phyloP scores from a whole-genome alignment of 768 basidiomycete species.

The Suillus paluster region DNA sequence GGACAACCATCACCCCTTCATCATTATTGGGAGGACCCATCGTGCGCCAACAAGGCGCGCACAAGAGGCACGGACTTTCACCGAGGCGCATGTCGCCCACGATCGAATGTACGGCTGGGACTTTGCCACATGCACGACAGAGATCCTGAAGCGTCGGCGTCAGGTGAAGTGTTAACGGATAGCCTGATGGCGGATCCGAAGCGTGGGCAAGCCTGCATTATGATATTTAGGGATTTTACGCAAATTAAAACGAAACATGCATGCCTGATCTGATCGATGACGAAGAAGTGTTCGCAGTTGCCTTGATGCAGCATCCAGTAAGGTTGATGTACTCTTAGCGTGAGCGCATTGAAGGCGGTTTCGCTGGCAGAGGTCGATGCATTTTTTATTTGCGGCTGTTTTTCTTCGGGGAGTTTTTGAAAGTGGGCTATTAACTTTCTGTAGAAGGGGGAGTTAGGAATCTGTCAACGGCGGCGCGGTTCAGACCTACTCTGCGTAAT shows the following conservation, averaged over 20 bases:
- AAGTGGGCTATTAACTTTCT: conserved; percentile 55
- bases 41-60: conserved; percentile 71
- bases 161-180: conserved; percentile 70
- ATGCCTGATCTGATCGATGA: conserved; percentile 75
- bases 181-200: conserved; percentile 58
- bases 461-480: neutral
- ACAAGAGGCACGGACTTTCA: conserved; percentile 78
- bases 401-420: conserved; percentile 35
- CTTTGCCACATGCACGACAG: conserved; percentile 72
- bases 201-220: conserved; percentile 58
- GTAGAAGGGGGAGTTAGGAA: neutral
- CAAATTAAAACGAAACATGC: conserved; percentile 1
- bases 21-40: conserved; percentile 59
- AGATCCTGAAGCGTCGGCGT: conserved; percentile 63
- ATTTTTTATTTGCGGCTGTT: conserved; percentile 37
- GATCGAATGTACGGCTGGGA: conserved; percentile 70
- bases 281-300: conserved; percentile 80
- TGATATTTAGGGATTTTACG: conserved; percentile 1
- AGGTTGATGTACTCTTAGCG: conserved; percentile 69
- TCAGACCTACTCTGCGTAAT: conserved; percentile 62
- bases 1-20: conserved; percentile 51
- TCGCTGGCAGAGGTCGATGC: conserved; percentile 49
- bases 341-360: conserved; percentile 56
- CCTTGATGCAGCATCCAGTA: conserved; percentile 85
- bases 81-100: conserved; percentile 75